These are phyloP conservation scores for Diaporthe capsici DNA, from an alignment of 2,329 filamentous ascomycete species.

Conservation along the genomic window DNA sequence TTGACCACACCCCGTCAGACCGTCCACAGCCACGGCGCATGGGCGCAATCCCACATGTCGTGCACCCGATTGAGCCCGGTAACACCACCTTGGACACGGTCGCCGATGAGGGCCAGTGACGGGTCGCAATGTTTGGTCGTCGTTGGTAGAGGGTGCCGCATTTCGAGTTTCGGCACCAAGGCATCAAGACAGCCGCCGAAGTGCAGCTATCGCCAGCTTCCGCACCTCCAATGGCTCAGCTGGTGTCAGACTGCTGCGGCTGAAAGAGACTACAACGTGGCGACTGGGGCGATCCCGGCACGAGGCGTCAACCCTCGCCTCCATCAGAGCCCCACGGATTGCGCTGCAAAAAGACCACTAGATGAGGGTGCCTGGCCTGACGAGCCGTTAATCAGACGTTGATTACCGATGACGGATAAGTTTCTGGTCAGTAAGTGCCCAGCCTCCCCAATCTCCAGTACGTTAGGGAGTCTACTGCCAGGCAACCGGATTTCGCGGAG, in stretches of 20 bases:
- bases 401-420: conserved; percentile 5
- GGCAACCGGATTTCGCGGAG: background rate
- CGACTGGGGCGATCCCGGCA: conserved; percentile 24
- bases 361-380: conserved; percentile 14
- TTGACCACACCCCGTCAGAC: conserved; percentile 1
- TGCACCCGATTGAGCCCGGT: background rate
- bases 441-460: background rate
- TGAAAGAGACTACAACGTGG: conserved; percentile 20
- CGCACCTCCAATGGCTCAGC: conserved; percentile 4
- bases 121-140: background rate
- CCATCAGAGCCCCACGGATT: conserved; percentile 1
- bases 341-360: background rate
- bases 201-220: conserved; percentile 12
- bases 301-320: conserved; percentile 4
- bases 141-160: background rate
- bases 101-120: background rate
- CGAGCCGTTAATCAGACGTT: conserved; percentile 2
- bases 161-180: conserved; percentile 18
- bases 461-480: background rate
- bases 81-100: background rate
- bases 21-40: conserved; percentile 6
- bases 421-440: conserved; percentile 17
- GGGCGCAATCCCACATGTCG: conserved; percentile 4
- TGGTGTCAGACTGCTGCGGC: conserved; percentile 32
- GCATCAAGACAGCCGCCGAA: background rate